phyloP scores from a whole-genome alignment of 2,329 filamentous ascomycete species.

The Raffaelea deltoideospora region DNA sequence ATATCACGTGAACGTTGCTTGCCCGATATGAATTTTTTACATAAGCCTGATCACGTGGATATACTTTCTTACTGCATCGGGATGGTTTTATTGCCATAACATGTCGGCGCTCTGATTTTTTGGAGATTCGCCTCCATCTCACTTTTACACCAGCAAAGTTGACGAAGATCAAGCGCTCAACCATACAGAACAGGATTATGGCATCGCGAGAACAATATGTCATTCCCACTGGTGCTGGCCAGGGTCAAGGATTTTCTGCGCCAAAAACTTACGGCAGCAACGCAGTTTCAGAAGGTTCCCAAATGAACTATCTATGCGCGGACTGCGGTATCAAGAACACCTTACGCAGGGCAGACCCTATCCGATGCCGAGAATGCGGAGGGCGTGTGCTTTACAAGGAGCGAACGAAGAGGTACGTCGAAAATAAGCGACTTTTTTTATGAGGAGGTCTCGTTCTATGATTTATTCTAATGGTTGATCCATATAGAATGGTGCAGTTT shows the following conservation, averaged over 20 bases:
- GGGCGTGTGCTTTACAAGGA: slow-evolving; percentile 96
- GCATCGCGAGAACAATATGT: slow-evolving; percentile 64
- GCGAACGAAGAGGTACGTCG: slow-evolving; percentile 74
- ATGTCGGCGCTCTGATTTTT: too few relatives aligned
- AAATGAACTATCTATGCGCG: slow-evolving; percentile 61
- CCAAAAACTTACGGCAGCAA: slow-evolving; percentile 16
- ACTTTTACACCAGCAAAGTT: neutral
- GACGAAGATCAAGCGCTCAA: too few relatives aligned
- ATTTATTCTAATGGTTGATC: slow-evolving; percentile 10
- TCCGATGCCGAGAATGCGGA: slow-evolving; percentile 83
- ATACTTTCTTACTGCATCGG: too few relatives aligned
- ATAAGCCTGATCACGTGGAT: too few relatives aligned
- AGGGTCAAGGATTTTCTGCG: slow-evolving; percentile 21
- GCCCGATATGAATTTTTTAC: neutral
- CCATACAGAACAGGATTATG: too few relatives aligned
- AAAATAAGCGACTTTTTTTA: too few relatives aligned
- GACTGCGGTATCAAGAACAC: slow-evolving; percentile 70
- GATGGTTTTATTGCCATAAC: too few relatives aligned
- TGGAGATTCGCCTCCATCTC: neutral
- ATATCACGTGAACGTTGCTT: too few relatives aligned
- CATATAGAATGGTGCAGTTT: slow-evolving; percentile 85
- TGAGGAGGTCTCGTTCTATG: too few relatives aligned
- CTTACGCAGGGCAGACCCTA: slow-evolving; percentile 63
- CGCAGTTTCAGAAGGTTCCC: slow-evolving; percentile 27
- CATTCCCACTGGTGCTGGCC: slow-evolving; percentile 40